Base-by-base conservation (phyloP, 2,329 filamentous ascomycete species). In the Xylaria sp. region DNA sequence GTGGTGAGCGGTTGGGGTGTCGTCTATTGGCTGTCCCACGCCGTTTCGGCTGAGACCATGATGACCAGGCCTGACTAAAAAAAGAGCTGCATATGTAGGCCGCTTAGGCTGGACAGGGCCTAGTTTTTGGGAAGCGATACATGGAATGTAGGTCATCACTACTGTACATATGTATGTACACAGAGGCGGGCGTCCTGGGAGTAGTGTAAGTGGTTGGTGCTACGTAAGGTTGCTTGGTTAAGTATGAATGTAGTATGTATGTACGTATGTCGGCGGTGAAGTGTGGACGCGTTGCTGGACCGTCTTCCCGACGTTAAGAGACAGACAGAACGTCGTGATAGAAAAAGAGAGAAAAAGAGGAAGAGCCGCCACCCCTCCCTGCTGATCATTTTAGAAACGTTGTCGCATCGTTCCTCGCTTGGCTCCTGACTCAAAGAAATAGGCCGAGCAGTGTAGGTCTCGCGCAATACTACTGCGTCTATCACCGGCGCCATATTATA, bases 81-180 rank as follows among this genome's bases (percentile, higher is more conserved):
- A 63, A 66, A 71, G 65, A 64, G 63, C 18, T 61, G 69, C 66
- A 66, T 60, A 66, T 64, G 66, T 69, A 53, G 59, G 51, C 57
- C 25, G 50, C 53, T 48, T 66, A 59, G 66, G 69, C 69, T 63
- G 54, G 63, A 63, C 55, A 50, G 25, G 66, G 12, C 44, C 48
- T 18, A 44, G 40, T 44, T 47, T 63, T 63, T 63, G 40, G 53
- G 51, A 25, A 51, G 54, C 48, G 54, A 69, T 35, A 63, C 35
- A 53, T 54, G 40, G 27, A 37, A 18, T 23, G 65, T 65, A 58
- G 42, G 60, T 64, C 48, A 69, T 69, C n/a, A 10, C 50, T 32
- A n/a, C 29, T 48, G 44, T 65, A 58, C 55, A 60, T 63, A 35
- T 10, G 32, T 35, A 35, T 9, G 32, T 35, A 35, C 32, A 35